Conservation (phyloP, 2,329 filamentous ascomycete genomes). For the Juglanconis oblonga region DNA sequence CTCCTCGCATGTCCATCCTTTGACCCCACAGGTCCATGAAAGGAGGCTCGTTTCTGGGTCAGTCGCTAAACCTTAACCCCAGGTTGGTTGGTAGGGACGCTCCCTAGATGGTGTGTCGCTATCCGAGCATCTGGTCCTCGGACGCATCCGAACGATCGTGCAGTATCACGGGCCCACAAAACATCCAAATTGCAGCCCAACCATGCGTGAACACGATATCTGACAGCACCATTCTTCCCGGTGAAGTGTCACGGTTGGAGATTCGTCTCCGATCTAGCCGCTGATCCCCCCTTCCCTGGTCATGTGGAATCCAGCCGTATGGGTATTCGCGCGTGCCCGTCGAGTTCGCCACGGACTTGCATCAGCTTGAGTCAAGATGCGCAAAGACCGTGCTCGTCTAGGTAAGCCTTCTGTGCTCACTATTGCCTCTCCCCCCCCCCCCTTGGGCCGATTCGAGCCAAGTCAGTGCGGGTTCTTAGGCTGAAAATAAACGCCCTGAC, state of each 20-base stretch:
- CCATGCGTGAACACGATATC: constrained; percentile 10
- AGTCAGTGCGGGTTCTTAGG: too few relatives aligned
- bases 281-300: not conserved
- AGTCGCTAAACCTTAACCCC: not conserved
- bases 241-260: not conserved
- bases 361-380: too few relatives aligned
- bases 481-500: too few relatives aligned
- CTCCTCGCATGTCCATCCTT: not conserved
- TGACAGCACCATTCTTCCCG: not conserved
- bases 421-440: too few relatives aligned
- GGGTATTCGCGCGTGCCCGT: too few relatives aligned
- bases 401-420: too few relatives aligned
- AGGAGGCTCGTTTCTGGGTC: too few relatives aligned
- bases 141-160: not conserved
- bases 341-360: too few relatives aligned
- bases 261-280: not conserved
- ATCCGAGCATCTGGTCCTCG: not conserved
- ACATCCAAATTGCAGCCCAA: not conserved
- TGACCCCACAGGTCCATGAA: not conserved
- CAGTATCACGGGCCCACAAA: not conserved
- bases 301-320: too few relatives aligned
- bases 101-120: not conserved
- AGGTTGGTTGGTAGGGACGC: not conserved
- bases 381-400: too few relatives aligned
- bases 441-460: too few relatives aligned